Evolutionary conservation across 208 protist species (phyloP).

Genomic region (Lotmaria passim): DNA sequence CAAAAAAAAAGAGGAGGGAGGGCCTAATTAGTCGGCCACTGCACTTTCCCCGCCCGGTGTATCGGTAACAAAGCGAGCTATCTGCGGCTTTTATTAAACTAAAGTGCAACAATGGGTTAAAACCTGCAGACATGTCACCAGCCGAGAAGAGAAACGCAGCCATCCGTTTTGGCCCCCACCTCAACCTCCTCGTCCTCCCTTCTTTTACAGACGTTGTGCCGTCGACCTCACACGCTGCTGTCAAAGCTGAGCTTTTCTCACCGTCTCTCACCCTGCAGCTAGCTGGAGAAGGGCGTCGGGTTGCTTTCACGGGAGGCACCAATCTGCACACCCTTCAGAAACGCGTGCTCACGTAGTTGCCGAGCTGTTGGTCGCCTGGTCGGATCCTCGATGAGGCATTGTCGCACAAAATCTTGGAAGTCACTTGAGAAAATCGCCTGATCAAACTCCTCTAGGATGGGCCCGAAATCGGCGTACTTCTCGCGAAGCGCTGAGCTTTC

Average conservation of each 20-base stretch:
- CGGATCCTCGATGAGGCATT: constrained; percentile 66
- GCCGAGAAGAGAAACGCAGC: constrained; percentile 9
- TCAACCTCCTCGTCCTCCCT: too few relatives aligned
- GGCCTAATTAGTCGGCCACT: background rate
- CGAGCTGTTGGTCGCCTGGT: constrained; percentile 52
- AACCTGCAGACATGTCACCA: background rate
- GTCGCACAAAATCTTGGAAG: constrained; percentile 59
- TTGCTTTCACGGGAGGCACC: background rate
- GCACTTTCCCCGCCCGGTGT: constrained; percentile 4
- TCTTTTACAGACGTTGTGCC: background rate
- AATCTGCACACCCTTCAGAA: constrained; percentile 37
- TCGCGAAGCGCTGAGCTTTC: constrained; percentile 8
- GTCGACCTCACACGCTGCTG: background rate
- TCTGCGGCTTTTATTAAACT: background rate
- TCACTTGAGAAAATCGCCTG: constrained; percentile 36
- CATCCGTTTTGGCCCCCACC: background rate
- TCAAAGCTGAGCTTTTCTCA: background rate
- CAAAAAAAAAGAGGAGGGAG: too few relatives aligned
- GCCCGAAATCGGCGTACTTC: constrained; percentile 47
- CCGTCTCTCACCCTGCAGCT: background rate
- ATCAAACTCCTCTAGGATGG: constrained; percentile 61
- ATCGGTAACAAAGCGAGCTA: background rate
- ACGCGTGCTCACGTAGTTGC: constrained; percentile 64
- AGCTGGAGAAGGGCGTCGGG: background rate
- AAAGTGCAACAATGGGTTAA: background rate